Base-by-base conservation (phyloP, 768 basidiomycete genomes). In the Paxillus involutus region DNA sequence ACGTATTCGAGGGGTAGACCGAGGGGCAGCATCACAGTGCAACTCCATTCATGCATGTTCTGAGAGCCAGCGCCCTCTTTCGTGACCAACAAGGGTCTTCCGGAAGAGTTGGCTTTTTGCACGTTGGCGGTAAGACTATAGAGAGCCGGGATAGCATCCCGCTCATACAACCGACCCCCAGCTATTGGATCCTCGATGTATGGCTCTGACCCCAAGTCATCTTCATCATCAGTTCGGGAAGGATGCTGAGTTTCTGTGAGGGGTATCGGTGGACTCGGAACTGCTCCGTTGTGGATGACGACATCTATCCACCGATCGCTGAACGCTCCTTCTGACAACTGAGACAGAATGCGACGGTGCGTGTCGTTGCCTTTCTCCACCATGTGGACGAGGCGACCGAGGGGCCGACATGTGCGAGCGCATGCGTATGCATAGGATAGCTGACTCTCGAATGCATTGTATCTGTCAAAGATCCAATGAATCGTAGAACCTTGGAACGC, bases 111-210 rank as follows among this genome's bases (percentile, higher is more conserved):
- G 6, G 36, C n/a, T 51, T 55, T 57, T 49, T 63, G 63, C 8
- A 58, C 44, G 26, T 43, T 54, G 9, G 75, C 64, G 24, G 69
- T 72, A 43, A 86, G 78, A 14, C 81, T 81, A 63, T 83, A 79
- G 16, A 91, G 66, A 14, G 80, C 77, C 13, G 75, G 71, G 0
- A 80, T 73, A 19, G 88, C 84, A 63, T 89, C 80, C 46, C 77
- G 72, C n/a, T 73, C 71, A 60, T 79, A 79, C 48, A 93, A 77
- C 44, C 78, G 77, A 19, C 81, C 78, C 44, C 84, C 76, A 11
- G 86, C 84, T 3, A 79, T 77, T 2, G 90, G 80, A 62, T 91
- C 88, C 56, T 76, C 68, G 43, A 91, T 76, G 56, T 58, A 81
- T 17, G 67, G 58, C 43, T 63, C 67, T 8, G 52, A 50, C 17